phyloP scores from a whole-genome alignment of 2,329 filamentous ascomycete species.

The Nemania sp. region DNA sequence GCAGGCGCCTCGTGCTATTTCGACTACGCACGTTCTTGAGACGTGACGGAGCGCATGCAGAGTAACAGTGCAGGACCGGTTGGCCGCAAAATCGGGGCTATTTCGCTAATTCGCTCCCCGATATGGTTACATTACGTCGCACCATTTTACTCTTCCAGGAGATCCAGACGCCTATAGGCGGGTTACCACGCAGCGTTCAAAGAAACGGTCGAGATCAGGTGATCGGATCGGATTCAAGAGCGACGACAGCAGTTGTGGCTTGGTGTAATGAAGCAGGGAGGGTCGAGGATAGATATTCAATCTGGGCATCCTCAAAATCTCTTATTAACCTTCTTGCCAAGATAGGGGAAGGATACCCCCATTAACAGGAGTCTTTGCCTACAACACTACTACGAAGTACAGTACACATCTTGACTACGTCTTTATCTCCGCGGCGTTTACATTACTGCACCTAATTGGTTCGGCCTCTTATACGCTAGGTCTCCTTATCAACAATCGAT shows the following conservation, averaged over 20 bases:
- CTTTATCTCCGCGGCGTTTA: constrained; percentile 19
- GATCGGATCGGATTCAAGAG: neutral
- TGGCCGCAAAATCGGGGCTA: neutral
- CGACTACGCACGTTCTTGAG: neutral
- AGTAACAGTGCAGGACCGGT: constrained; percentile 13
- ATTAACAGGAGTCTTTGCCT: too few relatives aligned
- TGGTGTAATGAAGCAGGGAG: constrained; percentile 11
- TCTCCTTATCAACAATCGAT: constrained; percentile 11
- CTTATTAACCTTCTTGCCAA: too few relatives aligned
- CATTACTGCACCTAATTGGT: constrained; percentile 10
- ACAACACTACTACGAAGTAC: too few relatives aligned
- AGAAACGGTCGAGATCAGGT: constrained; percentile 13
- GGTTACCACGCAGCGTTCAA: neutral
- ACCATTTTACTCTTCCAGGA: neutral
- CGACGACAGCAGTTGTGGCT: too few relatives aligned
- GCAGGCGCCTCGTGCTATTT: constrained; percentile 9
- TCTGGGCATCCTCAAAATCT: too few relatives aligned
- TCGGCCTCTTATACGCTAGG: neutral
- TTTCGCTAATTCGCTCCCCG: constrained; percentile 5
- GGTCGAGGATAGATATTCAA: neutral
- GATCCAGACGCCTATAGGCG: neutral
- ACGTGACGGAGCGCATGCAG: constrained; percentile 8
- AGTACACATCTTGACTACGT: neutral
- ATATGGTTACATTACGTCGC: constrained; percentile 3
- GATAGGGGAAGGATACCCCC: neutral